These are phyloP conservation scores for Pythium brachiatum DNA, from an alignment of 352 stramenopile genomes.

Conservation along the genomic window DNA sequence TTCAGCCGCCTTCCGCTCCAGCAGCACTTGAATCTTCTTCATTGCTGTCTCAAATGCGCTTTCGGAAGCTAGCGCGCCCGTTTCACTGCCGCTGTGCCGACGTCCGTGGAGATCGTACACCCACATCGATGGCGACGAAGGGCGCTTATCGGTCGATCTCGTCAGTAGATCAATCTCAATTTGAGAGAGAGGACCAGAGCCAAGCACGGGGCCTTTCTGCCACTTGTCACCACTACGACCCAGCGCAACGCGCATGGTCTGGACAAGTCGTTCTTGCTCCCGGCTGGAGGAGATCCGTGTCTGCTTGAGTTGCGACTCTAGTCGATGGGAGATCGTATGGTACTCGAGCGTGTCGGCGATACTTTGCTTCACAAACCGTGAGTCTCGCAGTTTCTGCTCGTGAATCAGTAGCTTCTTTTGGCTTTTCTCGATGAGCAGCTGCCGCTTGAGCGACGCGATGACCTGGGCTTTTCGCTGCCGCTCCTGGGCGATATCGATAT, in stretches of 20 bases:
- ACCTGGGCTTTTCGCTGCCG: conserved; percentile 37
- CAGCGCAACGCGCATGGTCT: conserved; percentile 29
- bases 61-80: conserved; percentile 25
- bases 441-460: conserved; percentile 37
- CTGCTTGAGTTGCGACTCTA: conserved; percentile 44
- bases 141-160: background rate
- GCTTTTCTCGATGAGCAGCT: conserved; percentile 39
- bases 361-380: conserved; percentile 36
- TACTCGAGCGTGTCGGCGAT: conserved; percentile 58
- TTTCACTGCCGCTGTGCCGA: conserved; percentile 32
- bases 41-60: conserved; percentile 47
- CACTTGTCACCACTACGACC: conserved; percentile 33
- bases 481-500: conserved; percentile 36
- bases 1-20: conserved; percentile 17
- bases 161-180: conserved; percentile 37
- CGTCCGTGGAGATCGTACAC: conserved; percentile 71
- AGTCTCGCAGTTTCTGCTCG: conserved; percentile 30
- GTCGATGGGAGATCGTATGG: conserved; percentile 34
- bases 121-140: conserved; percentile 5
- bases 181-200: conserved; percentile 43
- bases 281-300: conserved; percentile 38
- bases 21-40: conserved; percentile 47
- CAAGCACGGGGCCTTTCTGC: conserved; percentile 34
- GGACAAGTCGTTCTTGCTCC: conserved; percentile 42
- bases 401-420: conserved; percentile 38